These are phyloP conservation scores for Pueraria montana DNA, from an alignment of 306 rosid species.

Conservation along the genomic window DNA sequence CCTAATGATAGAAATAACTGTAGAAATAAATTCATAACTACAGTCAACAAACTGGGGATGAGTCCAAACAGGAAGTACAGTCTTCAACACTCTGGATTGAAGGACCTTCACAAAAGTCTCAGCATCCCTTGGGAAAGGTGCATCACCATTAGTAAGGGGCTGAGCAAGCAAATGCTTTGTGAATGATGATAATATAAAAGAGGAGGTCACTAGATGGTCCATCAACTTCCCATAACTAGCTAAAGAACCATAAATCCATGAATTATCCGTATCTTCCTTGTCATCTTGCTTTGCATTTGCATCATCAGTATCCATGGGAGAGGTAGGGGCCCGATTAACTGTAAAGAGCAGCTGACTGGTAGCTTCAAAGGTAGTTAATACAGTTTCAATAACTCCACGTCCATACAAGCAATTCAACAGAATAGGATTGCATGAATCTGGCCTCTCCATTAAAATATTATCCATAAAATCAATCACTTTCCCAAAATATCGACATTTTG, in stretches of 20 bases:
- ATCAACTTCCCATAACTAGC: constrained; percentile 93
- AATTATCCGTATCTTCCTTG: constrained; percentile 77
- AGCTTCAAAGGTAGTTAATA: constrained; percentile 98
- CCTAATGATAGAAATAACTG: constrained; percentile 81
- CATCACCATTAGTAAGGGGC: constrained; percentile 70
- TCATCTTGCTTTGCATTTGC: constrained; percentile 74
- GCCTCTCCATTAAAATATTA: constrained; percentile 86
- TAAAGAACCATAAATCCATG: constrained; percentile 94
- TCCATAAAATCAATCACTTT: constrained; percentile 95
- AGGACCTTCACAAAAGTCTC: constrained; percentile 97
- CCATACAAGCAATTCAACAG: constrained; percentile 93
- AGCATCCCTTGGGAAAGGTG: constrained; percentile 88
- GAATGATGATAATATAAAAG: constrained; percentile 82
- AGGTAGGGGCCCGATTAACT: constrained; percentile 79
- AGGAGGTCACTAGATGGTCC: constrained; percentile 98
- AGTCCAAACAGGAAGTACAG: constrained; percentile 96
- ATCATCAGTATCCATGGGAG: constrained; percentile 99
- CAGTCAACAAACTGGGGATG: constrained; percentile 94
- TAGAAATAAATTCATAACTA: constrained; percentile 82
- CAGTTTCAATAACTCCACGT: constrained; percentile 83
- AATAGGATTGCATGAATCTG: constrained; percentile 94
- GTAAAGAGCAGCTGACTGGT: constrained; percentile 95
- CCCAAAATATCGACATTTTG: constrained; percentile 95
- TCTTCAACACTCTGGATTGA: constrained; percentile 94
- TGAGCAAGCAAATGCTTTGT: constrained; percentile 93